Evolutionary conservation across 768 basidiomycete genomes (phyloP), one percentile per base, ranked within the genome.

Genomic region (Mycena olivaceomarginata): DNA sequence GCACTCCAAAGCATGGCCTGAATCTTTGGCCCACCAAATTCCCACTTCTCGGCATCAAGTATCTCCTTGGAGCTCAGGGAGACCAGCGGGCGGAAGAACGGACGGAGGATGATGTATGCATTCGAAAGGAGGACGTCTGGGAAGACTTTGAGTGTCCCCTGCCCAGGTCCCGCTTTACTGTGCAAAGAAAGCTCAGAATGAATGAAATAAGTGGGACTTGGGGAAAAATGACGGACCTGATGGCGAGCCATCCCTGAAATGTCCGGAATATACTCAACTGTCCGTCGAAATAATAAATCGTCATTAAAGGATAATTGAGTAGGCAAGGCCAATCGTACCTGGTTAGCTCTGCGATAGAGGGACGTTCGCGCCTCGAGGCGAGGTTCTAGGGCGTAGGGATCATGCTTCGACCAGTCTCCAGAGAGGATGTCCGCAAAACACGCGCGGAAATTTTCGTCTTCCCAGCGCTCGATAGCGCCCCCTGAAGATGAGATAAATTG

Each of bases 381-480:
- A 46, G 88, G 85, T 60, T 89, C 86, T 1, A 92, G 84, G 39
- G 91, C 90, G 73, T 90, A 93, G 10, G 92, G 89, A 82, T 93
- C 91, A 76, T 93, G 90, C 68, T 86, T 79, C 40, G 84, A 86
- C 91, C 92, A 93, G 59, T 86, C 82, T 0, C 91, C 91, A 31
- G 81, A 80, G 13, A 93, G 85, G 64, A 93, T 90, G 56, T 90
- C 88, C 5, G 81, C 83, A 72, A 91, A 93, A 80, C 89, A 92
- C 0, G 80, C 83, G 48, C 90, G 86, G 82, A 89, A 90, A 9
- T 79, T 83, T 11, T 84, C 79, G 82, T 93, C 90, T 83, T 92
- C 89, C 91, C 90, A 91, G 16, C 94, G 87, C 82, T 95, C 94
- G 16, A 94, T 90, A 4, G 87, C 82, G 15, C 93, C 93, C 9